Conservation (phyloP, 768 basidiomycete genomes). For the Termitomyces sp. region DNA sequence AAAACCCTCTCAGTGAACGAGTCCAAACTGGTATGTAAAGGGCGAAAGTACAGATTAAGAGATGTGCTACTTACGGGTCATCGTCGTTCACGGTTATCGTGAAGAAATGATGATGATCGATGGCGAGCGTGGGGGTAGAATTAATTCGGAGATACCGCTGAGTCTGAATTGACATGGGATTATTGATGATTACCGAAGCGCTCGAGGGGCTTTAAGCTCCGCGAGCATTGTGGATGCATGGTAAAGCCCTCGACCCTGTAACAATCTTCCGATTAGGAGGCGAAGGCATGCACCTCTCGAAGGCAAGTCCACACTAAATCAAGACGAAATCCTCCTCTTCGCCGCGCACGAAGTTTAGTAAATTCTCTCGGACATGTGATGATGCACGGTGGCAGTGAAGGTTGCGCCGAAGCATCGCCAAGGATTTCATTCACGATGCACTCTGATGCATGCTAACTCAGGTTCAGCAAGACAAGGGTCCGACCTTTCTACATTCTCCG, state of each 20-base stretch:
- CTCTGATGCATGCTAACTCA: background rate
- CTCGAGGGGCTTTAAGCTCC: constrained; percentile 2
- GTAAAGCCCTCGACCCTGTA: constrained; percentile 1
- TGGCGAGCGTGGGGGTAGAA: background rate
- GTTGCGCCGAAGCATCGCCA: constrained; percentile 26
- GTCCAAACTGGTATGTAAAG: constrained; percentile 9
- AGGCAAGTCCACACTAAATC: constrained; percentile 9
- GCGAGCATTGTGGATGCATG: constrained; percentile 2
- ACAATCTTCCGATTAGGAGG: constrained; percentile 5
- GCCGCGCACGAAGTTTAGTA: background rate
- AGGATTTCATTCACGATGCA: background rate
- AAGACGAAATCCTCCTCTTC: constrained; percentile 11
- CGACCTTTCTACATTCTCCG: constrained; percentile 12
- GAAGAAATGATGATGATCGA: background rate
- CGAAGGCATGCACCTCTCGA: background rate
- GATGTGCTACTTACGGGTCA: constrained; percentile 47
- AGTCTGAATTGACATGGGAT: constrained; percentile 11
- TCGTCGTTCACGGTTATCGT: constrained; percentile 19
- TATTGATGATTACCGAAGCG: constrained; percentile 9
- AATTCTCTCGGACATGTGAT: constrained; percentile 9
- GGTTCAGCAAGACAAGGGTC: background rate
- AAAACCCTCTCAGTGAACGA: constrained; percentile 17
- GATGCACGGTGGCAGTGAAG: constrained; percentile 29
- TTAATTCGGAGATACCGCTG: constrained; percentile 19
- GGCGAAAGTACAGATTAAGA: background rate